Percentiles rank a stretch among this genome's conserved stretches.
These are phyloP conservation scores for Exophiala bonariae DNA, from an alignment of 2,329 filamentous ascomycete genomes.

Conservation along the genomic window DNA sequence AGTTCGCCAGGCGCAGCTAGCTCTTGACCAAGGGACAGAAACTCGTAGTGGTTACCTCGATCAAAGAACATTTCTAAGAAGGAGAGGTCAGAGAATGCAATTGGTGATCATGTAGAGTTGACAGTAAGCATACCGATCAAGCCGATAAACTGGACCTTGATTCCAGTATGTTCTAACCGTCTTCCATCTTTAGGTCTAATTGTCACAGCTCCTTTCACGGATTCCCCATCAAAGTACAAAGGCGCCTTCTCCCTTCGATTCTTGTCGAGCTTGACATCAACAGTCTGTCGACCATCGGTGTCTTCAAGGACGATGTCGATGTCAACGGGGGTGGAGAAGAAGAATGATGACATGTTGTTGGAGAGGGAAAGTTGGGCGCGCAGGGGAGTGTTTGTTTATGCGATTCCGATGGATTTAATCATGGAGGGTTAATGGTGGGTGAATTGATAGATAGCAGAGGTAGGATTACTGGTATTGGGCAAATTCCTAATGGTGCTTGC, in stretches of 20 bases:
- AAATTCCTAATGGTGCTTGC: no score
- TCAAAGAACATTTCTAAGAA: slow-evolving; percentile 97
- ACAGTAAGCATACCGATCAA: slow-evolving; percentile 72
- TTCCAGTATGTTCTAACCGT: slow-evolving; percentile 93
- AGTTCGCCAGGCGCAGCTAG: slow-evolving; percentile 95
- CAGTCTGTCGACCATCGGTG: slow-evolving; percentile 87
- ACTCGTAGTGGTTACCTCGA: slow-evolving; percentile 98
- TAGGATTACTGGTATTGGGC: no score
- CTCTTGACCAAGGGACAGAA: slow-evolving; percentile 94
- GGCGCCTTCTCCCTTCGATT: slow-evolving; percentile 95
- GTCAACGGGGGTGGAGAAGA: slow-evolving; percentile 97
- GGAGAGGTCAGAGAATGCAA: slow-evolving; percentile 11
- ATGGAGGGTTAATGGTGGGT: no score
- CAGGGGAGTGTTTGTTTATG: background rate
- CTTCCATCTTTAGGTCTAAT: slow-evolving; percentile 97
- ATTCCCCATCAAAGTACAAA: slow-evolving; percentile 96
- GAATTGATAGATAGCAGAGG: no score
- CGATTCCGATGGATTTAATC: no score
- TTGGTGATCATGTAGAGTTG: slow-evolving; percentile 13
- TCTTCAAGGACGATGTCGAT: slow-evolving; percentile 98
- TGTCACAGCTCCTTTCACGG: slow-evolving; percentile 93
- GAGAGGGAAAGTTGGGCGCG: background rate
- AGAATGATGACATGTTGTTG: slow-evolving; percentile 85
- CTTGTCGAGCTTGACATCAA: slow-evolving; percentile 98
- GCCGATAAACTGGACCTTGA: slow-evolving; percentile 99